These are phyloP conservation scores for Phaeomoniella chlamydospora DNA, from an alignment of 2,329 filamentous ascomycete species.

Conservation along the genomic window DNA sequence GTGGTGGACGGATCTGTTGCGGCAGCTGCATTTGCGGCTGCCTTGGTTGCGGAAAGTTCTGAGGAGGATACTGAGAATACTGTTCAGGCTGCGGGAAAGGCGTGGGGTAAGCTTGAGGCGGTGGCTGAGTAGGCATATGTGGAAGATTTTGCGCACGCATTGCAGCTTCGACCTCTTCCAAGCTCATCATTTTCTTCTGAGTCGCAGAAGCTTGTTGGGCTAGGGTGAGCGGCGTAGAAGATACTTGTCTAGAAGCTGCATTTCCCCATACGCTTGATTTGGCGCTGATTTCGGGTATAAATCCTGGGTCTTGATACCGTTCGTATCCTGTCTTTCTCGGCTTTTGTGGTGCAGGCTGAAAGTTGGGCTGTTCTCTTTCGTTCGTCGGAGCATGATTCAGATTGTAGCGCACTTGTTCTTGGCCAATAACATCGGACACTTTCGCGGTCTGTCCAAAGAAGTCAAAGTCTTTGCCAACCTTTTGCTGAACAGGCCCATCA, in stretches of 20 bases:
- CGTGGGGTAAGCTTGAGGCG: constrained; percentile 11
- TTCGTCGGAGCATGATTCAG: constrained; percentile 43
- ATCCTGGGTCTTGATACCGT: constrained; percentile 71
- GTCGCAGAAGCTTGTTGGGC: constrained; percentile 10
- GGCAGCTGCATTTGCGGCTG: constrained; percentile 1
- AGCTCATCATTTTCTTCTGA: constrained; percentile 70
- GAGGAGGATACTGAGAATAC: not conserved
- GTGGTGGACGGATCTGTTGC: constrained; percentile 1
- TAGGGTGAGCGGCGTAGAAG: constrained; percentile 10
- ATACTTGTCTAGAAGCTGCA: constrained; percentile 38
- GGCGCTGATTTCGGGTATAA: constrained; percentile 78
- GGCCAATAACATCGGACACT: constrained; percentile 70
- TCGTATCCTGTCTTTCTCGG: constrained; percentile 76
- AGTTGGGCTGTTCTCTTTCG: constrained; percentile 11
- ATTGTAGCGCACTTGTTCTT: constrained; percentile 76
- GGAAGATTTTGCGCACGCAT: constrained; percentile 54
- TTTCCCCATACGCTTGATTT: constrained; percentile 89
- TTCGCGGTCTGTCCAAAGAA: constrained; percentile 89
- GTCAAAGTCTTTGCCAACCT: constrained; percentile 85
- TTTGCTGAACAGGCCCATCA: constrained; percentile 27
- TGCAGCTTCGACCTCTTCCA: constrained; percentile 92
- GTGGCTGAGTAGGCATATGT: constrained; percentile 11
- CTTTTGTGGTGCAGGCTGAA: constrained; percentile 33
- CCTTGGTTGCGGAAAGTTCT: not conserved
- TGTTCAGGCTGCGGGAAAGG: not conserved